A percentile compares a stretch with the other conserved stretches of the same genome.
Evolutionary conservation across 164 flowering plant species (phyloP).

Genomic region (Malania oleifera): DNA sequence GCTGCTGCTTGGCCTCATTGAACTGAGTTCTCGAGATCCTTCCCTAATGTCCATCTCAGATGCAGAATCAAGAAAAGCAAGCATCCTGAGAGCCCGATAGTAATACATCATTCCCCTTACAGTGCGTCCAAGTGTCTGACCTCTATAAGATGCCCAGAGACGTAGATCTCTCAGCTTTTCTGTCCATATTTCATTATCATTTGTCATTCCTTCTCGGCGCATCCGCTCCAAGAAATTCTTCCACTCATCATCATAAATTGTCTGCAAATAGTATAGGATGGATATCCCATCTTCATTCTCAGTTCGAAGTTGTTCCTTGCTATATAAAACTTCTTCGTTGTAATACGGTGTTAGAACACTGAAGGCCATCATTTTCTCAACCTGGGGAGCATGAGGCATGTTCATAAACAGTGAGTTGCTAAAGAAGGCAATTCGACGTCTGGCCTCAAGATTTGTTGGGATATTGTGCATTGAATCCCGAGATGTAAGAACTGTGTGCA

Average conservation of each 20-base stretch:
- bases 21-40: slow-evolving; percentile 37
- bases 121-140: slow-evolving; percentile 62
- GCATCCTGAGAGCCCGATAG: slow-evolving; percentile 60
- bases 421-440: slow-evolving; percentile 64
- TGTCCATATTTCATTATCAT: slow-evolving; percentile 48
- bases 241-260: slow-evolving; percentile 63
- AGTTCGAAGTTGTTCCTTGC: slow-evolving; percentile 51
- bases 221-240: slow-evolving; percentile 58
- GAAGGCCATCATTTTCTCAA: slow-evolving; percentile 68
- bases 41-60: slow-evolving; percentile 59
- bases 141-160: slow-evolving; percentile 70
- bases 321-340: slow-evolving; percentile 53
- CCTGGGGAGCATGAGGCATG: slow-evolving; percentile 75
- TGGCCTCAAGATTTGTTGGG: slow-evolving; percentile 61
- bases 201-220: slow-evolving; percentile 50
- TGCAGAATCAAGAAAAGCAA: slow-evolving; percentile 65
- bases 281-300: slow-evolving; percentile 70
- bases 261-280: slow-evolving; percentile 54
- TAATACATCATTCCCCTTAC: slow-evolving; percentile 80
- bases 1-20: slow-evolving; percentile 28
- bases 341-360: slow-evolving; percentile 75
- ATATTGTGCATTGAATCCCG: slow-evolving; percentile 54
- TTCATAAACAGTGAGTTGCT: slow-evolving; percentile 71
- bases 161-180: slow-evolving; percentile 51
- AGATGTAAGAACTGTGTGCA: slow-evolving; percentile 60